These are phyloP conservation scores for Rhodotorula paludigena DNA, from an alignment of 768 basidiomycete species.

Conservation along the genomic window DNA sequence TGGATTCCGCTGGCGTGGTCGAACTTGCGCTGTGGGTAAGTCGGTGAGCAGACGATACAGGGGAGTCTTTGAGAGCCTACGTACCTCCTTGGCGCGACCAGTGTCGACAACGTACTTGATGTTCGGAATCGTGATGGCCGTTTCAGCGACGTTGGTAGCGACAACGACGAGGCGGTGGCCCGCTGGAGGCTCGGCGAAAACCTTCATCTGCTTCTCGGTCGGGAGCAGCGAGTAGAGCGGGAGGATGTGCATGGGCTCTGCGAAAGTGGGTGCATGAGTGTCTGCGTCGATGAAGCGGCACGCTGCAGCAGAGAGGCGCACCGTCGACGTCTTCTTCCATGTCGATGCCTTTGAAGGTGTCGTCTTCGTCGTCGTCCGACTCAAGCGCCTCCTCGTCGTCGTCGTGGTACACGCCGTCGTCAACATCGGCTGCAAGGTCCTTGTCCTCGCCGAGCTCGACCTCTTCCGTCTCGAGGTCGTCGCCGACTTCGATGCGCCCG, in stretches of 20 bases:
- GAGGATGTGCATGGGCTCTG: slow-evolving; percentile 89
- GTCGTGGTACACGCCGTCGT: slow-evolving; percentile 58
- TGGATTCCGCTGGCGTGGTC: slow-evolving; percentile 78
- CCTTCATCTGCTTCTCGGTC: slow-evolving; percentile 89
- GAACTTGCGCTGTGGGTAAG: slow-evolving; percentile 60
- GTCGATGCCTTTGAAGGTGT: slow-evolving; percentile 51
- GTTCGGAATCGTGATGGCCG: slow-evolving; percentile 91
- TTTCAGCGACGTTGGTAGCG: slow-evolving; percentile 94
- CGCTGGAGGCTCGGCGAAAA: slow-evolving; percentile 76
- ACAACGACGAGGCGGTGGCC: slow-evolving; percentile 84
- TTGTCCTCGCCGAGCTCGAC: slow-evolving; percentile 59
- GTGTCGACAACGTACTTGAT: slow-evolving; percentile 98
- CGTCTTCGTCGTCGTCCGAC: slow-evolving; percentile 60
- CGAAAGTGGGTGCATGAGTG: slow-evolving; percentile 1
- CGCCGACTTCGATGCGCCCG: slow-evolving; percentile 47
- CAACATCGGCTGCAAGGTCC: slow-evolving; percentile 45
- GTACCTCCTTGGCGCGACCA: slow-evolving; percentile 77
- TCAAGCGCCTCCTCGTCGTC: slow-evolving; percentile 57
- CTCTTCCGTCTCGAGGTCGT: slow-evolving; percentile 75
- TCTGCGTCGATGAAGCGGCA: slow-evolving; percentile 26
- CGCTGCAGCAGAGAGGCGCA: slow-evolving; percentile 16
- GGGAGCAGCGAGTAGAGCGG: slow-evolving; percentile 89
- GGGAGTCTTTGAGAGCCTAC: slow-evolving; percentile 49
- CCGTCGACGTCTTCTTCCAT: slow-evolving; percentile 60
- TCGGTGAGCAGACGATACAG: too few species aligned